Conservation (phyloP, 140 eudicot genomes). For the Erigeron philadelphicus region DNA sequence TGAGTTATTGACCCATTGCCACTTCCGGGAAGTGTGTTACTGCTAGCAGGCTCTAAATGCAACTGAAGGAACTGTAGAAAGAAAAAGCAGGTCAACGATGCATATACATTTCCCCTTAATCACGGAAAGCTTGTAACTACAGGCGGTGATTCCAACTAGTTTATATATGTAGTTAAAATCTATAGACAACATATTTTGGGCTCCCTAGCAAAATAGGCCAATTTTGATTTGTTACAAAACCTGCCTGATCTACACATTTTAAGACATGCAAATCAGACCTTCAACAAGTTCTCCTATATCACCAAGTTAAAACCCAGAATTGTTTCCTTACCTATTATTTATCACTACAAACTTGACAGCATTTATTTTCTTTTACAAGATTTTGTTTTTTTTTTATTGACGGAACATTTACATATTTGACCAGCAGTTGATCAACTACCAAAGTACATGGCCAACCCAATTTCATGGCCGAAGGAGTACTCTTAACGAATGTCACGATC, state of each 20-base stretch:
- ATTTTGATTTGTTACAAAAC: neutral
- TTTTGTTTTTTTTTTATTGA: neutral
- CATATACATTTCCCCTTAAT: neutral
- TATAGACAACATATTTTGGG: neutral
- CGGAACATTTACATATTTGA: neutral
- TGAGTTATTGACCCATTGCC: slow-evolving; percentile 68
- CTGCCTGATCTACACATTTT: neutral
- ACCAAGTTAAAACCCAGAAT: neutral
- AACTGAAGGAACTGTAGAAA: slow-evolving; percentile 78
- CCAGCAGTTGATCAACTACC: neutral
- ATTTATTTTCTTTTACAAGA: neutral
- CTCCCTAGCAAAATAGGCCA: neutral
- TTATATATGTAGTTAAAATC: neutral
- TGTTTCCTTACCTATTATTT: neutral
- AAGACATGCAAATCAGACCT: neutral
- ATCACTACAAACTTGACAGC: neutral
- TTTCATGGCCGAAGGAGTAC: neutral
- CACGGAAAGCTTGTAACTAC: neutral
- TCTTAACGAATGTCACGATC: neutral
- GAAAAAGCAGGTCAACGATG: slow-evolving; percentile 10
- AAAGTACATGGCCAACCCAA: neutral
- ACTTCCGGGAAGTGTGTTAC: slow-evolving; percentile 64
- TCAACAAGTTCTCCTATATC: neutral
- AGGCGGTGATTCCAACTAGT: neutral
- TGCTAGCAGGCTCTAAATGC: slow-evolving; percentile 91